Percentiles rank a stretch among this genome's conserved stretches.
phyloP scores from a whole-genome alignment of 1,284 basidiomycete genomes.

The Ganoderma sinense region DNA sequence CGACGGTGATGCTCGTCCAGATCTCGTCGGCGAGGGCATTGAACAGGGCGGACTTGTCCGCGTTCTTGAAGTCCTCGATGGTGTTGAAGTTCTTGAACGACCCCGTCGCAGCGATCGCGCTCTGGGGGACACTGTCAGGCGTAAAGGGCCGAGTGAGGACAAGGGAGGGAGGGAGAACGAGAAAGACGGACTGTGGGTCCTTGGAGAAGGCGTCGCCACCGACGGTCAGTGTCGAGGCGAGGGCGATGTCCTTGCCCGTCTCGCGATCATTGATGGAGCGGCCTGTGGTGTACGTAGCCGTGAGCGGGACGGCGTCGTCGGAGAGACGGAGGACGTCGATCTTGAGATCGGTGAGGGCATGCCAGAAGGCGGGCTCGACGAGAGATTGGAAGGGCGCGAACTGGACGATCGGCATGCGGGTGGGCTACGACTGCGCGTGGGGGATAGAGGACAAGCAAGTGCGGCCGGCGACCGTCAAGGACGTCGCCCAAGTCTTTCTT shows the following conservation, averaged over 20 bases:
- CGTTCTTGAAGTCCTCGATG: conserved; percentile 92
- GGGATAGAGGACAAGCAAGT: not conserved
- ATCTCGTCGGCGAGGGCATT: conserved; percentile 74
- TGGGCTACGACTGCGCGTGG: not conserved
- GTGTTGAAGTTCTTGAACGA: conserved; percentile 95
- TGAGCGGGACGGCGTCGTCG: conserved; percentile 73
- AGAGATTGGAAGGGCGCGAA: conserved; percentile 89
- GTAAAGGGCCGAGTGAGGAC: not conserved
- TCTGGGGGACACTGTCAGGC: conserved; percentile 42
- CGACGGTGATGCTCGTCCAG: conserved; percentile 65
- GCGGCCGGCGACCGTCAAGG: not conserved
- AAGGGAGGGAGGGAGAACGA: not conserved
- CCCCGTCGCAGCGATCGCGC: conserved; percentile 60
- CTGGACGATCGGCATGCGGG: conserved; percentile 70
- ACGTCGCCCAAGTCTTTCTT: not conserved
- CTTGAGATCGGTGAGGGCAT: conserved; percentile 88
- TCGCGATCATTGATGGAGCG: conserved; percentile 79
- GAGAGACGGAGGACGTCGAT: conserved; percentile 90
- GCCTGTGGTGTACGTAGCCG: conserved; percentile 77
- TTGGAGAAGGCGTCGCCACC: conserved; percentile 66
- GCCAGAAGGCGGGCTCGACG: conserved; percentile 94
- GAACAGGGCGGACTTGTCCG: conserved; percentile 89
- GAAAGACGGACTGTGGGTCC: conserved; percentile 38
- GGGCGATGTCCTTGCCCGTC: conserved; percentile 67
- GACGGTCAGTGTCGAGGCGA: conserved; percentile 67